Conservation (phyloP, 148 eudicot genomes). For the Tetragonia tetragonoides region DNA sequence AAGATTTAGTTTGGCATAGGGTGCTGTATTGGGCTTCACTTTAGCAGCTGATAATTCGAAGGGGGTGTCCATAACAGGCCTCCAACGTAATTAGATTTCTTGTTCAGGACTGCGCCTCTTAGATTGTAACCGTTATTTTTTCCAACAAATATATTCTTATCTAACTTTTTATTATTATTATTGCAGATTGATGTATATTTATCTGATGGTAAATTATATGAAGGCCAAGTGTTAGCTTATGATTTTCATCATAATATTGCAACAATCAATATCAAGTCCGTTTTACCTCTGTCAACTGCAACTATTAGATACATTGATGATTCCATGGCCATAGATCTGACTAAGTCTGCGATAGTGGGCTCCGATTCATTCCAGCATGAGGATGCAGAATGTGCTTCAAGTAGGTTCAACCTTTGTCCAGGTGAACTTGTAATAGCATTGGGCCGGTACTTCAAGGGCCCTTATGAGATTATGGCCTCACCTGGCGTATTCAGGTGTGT, state of each 20-base stretch:
- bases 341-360: background rate
- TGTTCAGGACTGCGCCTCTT: too few relatives aligned
- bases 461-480: conserved; percentile 19
- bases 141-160: too few relatives aligned
- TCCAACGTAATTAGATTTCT: too few relatives aligned
- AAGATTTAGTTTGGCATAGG: too few relatives aligned
- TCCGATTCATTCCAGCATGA: background rate
- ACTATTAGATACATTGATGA: conserved; percentile 13
- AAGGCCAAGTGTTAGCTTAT: conserved; percentile 18
- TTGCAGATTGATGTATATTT: conserved; percentile 21
- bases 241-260: conserved; percentile 21
- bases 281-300: conserved; percentile 10
- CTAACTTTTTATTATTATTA: background rate
- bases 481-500: conserved; percentile 21
- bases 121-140: too few relatives aligned
- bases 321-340: background rate
- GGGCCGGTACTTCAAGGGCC: background rate
- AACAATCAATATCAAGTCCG: conserved; percentile 3
- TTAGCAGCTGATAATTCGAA: too few relatives aligned
- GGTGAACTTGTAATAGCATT: conserved; percentile 14
- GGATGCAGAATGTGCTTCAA: conserved; percentile 9
- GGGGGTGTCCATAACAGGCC: too few relatives aligned
- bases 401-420: conserved; percentile 1
- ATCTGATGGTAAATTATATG: conserved; percentile 3
- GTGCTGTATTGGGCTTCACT: too few relatives aligned